Evolutionary conservation across 306 rosid species (phyloP).

Genomic region (Mimosa bimucronata): DNA sequence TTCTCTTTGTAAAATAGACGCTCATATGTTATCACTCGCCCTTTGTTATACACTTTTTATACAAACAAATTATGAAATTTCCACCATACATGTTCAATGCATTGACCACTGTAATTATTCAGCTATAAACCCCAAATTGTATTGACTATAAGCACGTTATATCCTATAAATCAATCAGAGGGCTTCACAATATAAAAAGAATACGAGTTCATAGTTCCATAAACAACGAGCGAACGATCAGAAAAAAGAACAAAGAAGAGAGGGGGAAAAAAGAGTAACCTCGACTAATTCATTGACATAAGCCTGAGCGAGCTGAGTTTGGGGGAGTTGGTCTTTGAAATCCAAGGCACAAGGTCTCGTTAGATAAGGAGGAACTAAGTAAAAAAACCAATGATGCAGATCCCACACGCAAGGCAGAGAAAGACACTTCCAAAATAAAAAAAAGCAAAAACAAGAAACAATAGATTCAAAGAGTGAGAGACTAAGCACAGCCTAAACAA

Average conservation of each 20-base stretch:
- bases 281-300: constrained; percentile 93
- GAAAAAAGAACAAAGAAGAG: neutral
- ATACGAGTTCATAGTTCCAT: neutral
- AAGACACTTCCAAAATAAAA: constrained; percentile 8
- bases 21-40: neutral
- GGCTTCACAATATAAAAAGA: neutral
- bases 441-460: neutral
- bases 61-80: neutral
- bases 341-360: constrained; percentile 27
- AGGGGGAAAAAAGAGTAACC: constrained; percentile 42
- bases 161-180: neutral
- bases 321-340: constrained; percentile 68
- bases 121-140: neutral
- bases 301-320: constrained; percentile 87
- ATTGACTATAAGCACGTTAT: neutral
- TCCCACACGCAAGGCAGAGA: constrained; percentile 32
- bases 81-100: neutral
- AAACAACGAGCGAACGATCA: neutral
- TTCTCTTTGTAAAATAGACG: neutral
- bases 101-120: neutral
- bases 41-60: neutral
- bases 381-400: constrained; percentile 18
- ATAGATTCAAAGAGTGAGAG: constrained; percentile 33
- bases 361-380: neutral
- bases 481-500: constrained; percentile 7